These are phyloP conservation scores for Aspergillus sp. DNA, from an alignment of 2,329 filamentous ascomycete species.

Conservation along the genomic window DNA sequence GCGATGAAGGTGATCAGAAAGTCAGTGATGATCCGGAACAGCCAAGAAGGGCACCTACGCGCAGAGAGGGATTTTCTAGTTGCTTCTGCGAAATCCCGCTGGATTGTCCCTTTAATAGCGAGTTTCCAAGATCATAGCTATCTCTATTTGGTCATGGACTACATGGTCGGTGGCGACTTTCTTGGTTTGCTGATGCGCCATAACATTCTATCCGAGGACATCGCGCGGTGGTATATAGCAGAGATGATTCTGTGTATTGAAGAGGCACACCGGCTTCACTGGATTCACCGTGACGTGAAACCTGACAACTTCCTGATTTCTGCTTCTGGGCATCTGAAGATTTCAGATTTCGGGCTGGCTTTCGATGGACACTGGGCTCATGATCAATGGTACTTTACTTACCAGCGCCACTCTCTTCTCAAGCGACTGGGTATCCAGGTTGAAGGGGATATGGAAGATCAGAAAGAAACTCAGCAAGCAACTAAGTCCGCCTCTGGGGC, in stretches of 20 bases:
- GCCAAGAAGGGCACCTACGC: conserved; percentile 88
- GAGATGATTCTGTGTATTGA: conserved; percentile 97
- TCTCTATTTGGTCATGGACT: conserved; percentile 96
- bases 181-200: conserved; percentile 83
- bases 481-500: conserved; percentile 18
- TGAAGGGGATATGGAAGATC: conserved; percentile 74
- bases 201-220: conserved; percentile 76
- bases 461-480: conserved; percentile 54
- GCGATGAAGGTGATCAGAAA: conserved; percentile 99
- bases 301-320: conserved; percentile 96
- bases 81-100: conserved; percentile 81
- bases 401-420: conserved; percentile 77
- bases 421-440: conserved; percentile 75
- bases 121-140: conserved; percentile 87
- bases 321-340: conserved; percentile 85
- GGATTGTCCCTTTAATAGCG: conserved; percentile 85
- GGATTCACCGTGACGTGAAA: conserved; percentile 96
- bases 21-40: conserved; percentile 85
- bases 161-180: conserved; percentile 96
- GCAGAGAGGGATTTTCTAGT: conserved; percentile 93
- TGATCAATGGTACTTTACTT: conserved; percentile 83
- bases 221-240: conserved; percentile 84
- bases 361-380: conserved; percentile 97
- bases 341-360: conserved; percentile 93
- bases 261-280: conserved; percentile 82